Conservation (phyloP, 2,329 filamentous ascomycete genomes). For the Trichoderma brevicompactum region DNA sequence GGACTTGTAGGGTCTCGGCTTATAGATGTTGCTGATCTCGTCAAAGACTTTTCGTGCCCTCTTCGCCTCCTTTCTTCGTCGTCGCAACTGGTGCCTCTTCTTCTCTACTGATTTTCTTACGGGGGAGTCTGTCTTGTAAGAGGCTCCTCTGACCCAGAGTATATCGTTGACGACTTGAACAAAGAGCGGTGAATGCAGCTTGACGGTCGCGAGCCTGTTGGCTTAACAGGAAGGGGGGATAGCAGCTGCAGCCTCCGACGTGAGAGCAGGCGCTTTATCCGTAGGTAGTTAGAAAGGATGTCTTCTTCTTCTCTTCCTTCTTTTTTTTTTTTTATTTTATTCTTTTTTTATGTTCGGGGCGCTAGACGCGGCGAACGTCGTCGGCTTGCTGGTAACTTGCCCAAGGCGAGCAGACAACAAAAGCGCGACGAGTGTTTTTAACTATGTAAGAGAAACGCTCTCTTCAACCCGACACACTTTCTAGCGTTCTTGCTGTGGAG, state of each 20-base stretch:
- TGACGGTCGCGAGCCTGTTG: conserved; percentile 51
- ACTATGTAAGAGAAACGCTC: conserved; percentile 20
- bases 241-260: conserved; percentile 7
- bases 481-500: neutral
- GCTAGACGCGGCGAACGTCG: conserved; percentile 20
- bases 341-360: neutral
- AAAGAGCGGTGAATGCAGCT: conserved; percentile 74
- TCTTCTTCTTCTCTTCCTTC: neutral
- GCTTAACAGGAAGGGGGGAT: neutral
- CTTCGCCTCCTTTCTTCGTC: conserved; percentile 42
- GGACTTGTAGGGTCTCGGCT: conserved; percentile 46
- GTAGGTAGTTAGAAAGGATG: neutral
- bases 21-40: conserved; percentile 50
- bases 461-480: conserved; percentile 5
- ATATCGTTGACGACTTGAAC: conserved; percentile 57
- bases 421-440: conserved; percentile 18
- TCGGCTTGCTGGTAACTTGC: conserved; percentile 9
- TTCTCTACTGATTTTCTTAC: conserved; percentile 38
- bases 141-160: conserved; percentile 43
- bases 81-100: conserved; percentile 42
- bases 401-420: conserved; percentile 1
- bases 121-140: conserved; percentile 31
- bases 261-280: conserved; percentile 1
- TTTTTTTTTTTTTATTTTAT: conserved; percentile 13
- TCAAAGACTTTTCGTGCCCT: conserved; percentile 47